Base-by-base conservation (phyloP, 2,329 filamentous ascomycete species). In the Microascus cirrosus region DNA sequence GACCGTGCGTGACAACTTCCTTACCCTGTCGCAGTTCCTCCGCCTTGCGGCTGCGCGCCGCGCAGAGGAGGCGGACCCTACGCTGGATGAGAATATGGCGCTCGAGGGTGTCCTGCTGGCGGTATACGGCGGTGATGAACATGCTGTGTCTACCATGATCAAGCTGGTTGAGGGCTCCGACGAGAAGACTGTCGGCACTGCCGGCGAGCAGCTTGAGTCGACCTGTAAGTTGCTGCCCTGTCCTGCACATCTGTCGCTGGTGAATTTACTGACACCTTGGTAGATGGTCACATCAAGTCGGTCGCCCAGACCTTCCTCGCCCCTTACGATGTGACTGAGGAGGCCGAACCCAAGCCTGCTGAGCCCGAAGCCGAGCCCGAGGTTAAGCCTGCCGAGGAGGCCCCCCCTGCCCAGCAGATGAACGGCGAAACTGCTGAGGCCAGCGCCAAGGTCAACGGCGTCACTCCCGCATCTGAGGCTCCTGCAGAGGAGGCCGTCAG, bases 81-180 rank as follows among this genome's bases (percentile, higher is more conserved):
- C 76, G 48, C 70, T 79, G 5, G 87, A 91, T 59, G 87, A 93
- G 74, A 90, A 85, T 71, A 84, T 85, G 71, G 90, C 89, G 39
- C 84, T 94, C 60, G 89, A 95, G 73, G 89, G 89, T 56, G 84
- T 90, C 36, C 77, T 95, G 59, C 77, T 91, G 53, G 80, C 86
- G 60, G 86, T 94, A 35, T 94, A 95, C 71, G 83, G 84, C 53
- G 90, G 89, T 53, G 88, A 93, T 65, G 81, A 88, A 62, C 79
- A 76, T 63, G 89, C 88, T 55, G 88, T 94, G 25, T 75, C 81
- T 57, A 83, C 87, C 59, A 90, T 90, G 73, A 72, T 89, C 66
- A 91, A 89, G 75, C 77, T 95, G 59, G 87, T 91, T 58, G 78
- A 89, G 59, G 89, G 87, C 36, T 78, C 82, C 28, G 77, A 84